Conservation (phyloP, 345 rosid genomes). For the Moricandia arvensis region DNA sequence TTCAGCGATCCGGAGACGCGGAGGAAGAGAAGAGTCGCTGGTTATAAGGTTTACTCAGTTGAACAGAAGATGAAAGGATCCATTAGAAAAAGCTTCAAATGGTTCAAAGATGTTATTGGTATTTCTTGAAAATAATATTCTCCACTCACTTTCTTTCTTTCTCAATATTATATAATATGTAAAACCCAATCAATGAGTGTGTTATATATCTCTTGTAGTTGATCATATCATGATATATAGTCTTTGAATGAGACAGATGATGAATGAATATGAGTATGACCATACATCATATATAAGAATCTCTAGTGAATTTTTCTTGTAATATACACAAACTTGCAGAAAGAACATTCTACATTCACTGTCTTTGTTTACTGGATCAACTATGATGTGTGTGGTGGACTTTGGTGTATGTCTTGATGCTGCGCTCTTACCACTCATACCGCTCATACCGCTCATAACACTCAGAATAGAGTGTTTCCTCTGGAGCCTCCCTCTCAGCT, state of each 20-base stretch:
- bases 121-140: too few species aligned
- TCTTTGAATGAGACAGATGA: constrained; percentile 21
- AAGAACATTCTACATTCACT: neutral
- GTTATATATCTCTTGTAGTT: constrained; percentile 9
- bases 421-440: too few species aligned
- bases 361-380: too few species aligned
- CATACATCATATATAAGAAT: constrained; percentile 12
- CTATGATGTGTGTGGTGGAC: too few species aligned
- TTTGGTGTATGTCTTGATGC: too few species aligned
- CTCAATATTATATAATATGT: neutral
- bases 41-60: constrained; percentile 75
- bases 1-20: constrained; percentile 78
- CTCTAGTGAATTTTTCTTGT: neutral
- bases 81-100: constrained; percentile 75
- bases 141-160: neutral
- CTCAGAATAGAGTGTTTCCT: too few species aligned
- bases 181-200: neutral
- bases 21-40: constrained; percentile 91
- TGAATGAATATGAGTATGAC: constrained; percentile 24
- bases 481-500: too few species aligned
- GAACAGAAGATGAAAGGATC: constrained; percentile 93
- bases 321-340: constrained; percentile 8
- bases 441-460: too few species aligned
- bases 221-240: neutral
- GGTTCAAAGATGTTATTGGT: constrained; percentile 73